These are phyloP conservation scores for Lentithecium fluviatile DNA, from an alignment of 495 filamentous ascomycete species.

Conservation along the genomic window DNA sequence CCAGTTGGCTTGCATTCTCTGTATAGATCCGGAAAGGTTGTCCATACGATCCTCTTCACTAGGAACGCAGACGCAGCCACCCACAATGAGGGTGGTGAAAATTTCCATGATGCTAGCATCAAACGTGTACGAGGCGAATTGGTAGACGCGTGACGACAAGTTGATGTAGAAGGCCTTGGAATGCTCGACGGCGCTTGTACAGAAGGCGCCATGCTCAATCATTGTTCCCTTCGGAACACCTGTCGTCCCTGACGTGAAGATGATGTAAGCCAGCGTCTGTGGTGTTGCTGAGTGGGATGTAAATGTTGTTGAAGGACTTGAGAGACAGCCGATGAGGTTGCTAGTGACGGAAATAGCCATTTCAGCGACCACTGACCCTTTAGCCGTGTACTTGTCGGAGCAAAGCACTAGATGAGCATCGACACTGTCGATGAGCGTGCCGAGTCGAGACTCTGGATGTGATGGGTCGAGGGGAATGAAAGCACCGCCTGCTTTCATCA, in stretches of 20 bases:
- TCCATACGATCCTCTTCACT: slow-evolving; percentile 31
- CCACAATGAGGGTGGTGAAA: slow-evolving; percentile 21
- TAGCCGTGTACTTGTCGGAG: slow-evolving; percentile 16
- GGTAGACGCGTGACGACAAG: slow-evolving; percentile 11
- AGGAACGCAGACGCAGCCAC: slow-evolving; percentile 26
- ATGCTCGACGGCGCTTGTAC: slow-evolving; percentile 2
- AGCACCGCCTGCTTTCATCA: slow-evolving; percentile 44
- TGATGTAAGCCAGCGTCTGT: slow-evolving; percentile 28
- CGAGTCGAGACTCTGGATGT: slow-evolving; percentile 24
- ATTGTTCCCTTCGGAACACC: slow-evolving; percentile 39
- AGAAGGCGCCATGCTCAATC: slow-evolving; percentile 11
- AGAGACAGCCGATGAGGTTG: slow-evolving; percentile 4
- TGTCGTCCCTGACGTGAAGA: slow-evolving; percentile 36
- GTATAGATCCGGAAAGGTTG: slow-evolving; percentile 39
- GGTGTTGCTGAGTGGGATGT: slow-evolving; percentile 11
- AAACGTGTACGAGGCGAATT: slow-evolving; percentile 32
- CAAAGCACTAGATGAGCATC: slow-evolving; percentile 17
- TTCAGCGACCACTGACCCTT: slow-evolving; percentile 6
- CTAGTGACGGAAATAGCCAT: slow-evolving; percentile 7
- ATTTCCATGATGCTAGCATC: slow-evolving; percentile 27
- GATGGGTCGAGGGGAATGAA: slow-evolving; percentile 32
- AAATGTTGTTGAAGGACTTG: background rate
- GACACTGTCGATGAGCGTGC: slow-evolving; percentile 23
- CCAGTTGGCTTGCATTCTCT: slow-evolving; percentile 31
- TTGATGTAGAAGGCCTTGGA: slow-evolving; percentile 14